Evolutionary conservation across 305 asterid genomes (phyloP).

Genomic region (Ilex paraguariensis): DNA sequence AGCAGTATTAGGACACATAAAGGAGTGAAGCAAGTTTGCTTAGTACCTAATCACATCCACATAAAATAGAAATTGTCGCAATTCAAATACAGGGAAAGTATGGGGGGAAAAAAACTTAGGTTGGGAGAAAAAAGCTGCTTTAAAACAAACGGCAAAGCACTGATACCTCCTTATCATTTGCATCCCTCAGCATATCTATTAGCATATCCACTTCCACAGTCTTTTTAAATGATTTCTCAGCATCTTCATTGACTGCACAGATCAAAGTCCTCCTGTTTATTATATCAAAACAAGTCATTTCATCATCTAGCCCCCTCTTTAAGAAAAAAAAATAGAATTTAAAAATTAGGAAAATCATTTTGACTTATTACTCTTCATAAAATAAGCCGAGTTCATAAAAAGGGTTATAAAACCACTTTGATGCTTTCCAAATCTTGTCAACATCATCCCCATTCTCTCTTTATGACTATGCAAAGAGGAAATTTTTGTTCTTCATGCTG

Average conservation of each 20-base stretch:
- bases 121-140: constrained; percentile 7
- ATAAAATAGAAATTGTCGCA: background rate
- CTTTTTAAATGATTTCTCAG: constrained; percentile 75
- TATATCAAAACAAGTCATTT: constrained; percentile 40
- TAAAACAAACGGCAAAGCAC: constrained; percentile 8
- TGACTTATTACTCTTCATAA: background rate
- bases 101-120: background rate
- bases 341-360: constrained; percentile 6
- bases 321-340: constrained; percentile 8
- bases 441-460: too few species aligned
- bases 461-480: too few species aligned
- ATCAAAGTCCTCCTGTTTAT: constrained; percentile 75
- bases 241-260: constrained; percentile 69
- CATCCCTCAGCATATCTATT: constrained; percentile 74
- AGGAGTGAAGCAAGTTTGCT: too few species aligned
- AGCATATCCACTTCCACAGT: constrained; percentile 83
- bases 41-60: background rate
- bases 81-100: background rate
- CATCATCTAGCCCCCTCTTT: constrained; percentile 26
- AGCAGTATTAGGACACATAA: too few species aligned
- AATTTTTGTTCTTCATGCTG: too few species aligned
- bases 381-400: too few species aligned
- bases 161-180: constrained; percentile 78
- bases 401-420: too few species aligned
- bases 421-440: too few species aligned